Percentiles rank a stretch among this genome's conserved stretches.
Evolutionary conservation across 2,329 filamentous ascomycete genomes (phyloP).

Genomic region (Botrytis squamosa): DNA sequence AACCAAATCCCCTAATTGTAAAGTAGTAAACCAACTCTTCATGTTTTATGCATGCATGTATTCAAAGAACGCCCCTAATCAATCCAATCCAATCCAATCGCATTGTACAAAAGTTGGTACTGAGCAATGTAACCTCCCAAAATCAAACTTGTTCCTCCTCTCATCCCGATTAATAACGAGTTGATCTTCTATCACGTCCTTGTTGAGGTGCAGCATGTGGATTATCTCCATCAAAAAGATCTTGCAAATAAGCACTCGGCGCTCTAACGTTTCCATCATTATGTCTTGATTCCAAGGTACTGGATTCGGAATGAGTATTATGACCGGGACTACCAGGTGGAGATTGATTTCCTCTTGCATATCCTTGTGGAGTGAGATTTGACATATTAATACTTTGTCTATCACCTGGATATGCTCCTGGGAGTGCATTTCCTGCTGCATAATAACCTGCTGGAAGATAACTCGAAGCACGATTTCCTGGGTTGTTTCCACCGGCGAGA

Average conservation of each 20-base stretch:
- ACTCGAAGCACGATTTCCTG: conserved; percentile 66
- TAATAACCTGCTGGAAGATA: conserved; percentile 93
- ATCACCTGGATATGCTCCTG: conserved; percentile 38
- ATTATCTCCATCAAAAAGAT: conserved; percentile 67
- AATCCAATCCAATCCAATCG: conserved; percentile 7
- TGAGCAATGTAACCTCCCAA: background rate
- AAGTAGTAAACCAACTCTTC: conserved; percentile 1
- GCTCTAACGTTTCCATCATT: conserved; percentile 63
- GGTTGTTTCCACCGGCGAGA: conserved; percentile 53
- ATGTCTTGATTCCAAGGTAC: conserved; percentile 63
- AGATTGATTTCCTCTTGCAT: conserved; percentile 44
- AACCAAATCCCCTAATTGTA: background rate
- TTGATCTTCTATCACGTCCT: conserved; percentile 4
- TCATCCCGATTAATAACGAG: background rate
- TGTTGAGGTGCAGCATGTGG: background rate
- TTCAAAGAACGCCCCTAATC: conserved; percentile 3
- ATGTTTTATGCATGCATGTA: conserved; percentile 11
- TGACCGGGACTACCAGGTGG: conserved; percentile 62
- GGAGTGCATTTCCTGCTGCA: conserved; percentile 55
- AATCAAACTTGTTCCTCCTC: background rate
- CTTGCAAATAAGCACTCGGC: conserved; percentile 86
- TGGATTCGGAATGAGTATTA: conserved; percentile 46
- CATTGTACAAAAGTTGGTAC: background rate
- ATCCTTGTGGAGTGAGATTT: conserved; percentile 52
- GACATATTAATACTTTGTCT: conserved; percentile 55